Percentiles rank a stretch among this genome's conserved stretches.
phyloP scores from a whole-genome alignment of 139 green algal species.

The Coccomyxa sp. region DNA sequence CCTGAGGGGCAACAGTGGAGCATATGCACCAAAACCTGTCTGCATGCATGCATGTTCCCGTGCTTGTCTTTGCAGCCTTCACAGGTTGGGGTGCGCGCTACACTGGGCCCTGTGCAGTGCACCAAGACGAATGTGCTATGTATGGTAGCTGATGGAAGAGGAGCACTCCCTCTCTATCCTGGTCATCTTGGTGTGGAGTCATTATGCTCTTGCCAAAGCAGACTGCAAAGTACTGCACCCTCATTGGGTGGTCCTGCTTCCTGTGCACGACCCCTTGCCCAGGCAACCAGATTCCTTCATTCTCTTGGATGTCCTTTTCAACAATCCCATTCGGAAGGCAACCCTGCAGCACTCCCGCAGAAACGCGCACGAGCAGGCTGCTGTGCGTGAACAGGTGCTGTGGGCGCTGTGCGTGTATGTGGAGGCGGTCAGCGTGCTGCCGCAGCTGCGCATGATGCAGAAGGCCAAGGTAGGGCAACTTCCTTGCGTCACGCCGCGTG shows the following conservation, averaged over 20 bases:
- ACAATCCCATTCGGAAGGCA: neutral
- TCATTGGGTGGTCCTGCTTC: neutral
- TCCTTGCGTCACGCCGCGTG: too few species aligned
- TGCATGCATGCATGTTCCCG: too few species aligned
- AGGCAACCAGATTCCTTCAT: neutral
- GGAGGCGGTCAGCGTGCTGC: conserved; percentile 92
- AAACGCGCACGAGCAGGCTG: neutral
- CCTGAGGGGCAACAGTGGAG: too few species aligned
- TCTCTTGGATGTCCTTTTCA: neutral
- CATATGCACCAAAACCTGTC: too few species aligned
- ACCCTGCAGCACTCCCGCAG: neutral
- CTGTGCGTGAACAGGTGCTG: conserved; percentile 48
- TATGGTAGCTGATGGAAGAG: too few species aligned
- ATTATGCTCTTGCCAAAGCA: neutral
- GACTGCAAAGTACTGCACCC: neutral
- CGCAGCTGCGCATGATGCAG: conserved; percentile 98
- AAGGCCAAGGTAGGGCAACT: conserved; percentile 72
- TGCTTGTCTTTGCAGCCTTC: too few species aligned
- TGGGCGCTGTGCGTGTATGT: conserved; percentile 98
- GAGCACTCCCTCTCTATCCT: too few species aligned
- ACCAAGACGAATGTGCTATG: too few species aligned
- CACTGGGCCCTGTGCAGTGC: too few species aligned
- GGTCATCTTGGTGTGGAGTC: too few species aligned
- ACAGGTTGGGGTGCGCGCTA: too few species aligned
- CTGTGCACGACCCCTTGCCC: neutral